Percentiles rank a stretch among this genome's conserved stretches.
Conservation (phyloP, 805 yeast species). For the Danielia oregonensis region DNA sequence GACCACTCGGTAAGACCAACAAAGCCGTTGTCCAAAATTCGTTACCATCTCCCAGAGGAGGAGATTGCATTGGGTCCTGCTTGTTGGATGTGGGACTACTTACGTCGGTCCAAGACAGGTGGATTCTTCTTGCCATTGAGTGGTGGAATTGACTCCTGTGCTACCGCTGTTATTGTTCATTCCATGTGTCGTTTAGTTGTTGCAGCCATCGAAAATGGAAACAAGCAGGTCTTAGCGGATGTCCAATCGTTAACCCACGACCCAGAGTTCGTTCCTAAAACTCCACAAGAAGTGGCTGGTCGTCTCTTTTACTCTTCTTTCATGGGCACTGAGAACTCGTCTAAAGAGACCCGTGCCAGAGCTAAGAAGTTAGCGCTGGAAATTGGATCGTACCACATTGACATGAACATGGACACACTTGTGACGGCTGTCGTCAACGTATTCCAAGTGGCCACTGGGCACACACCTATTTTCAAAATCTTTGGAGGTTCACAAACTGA, state of each 20-base stretch:
- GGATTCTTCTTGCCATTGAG: slow-evolving; percentile 92
- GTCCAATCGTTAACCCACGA: slow-evolving; percentile 63
- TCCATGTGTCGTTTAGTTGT: slow-evolving; percentile 90
- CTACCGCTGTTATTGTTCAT: slow-evolving; percentile 90
- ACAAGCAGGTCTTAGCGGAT: slow-evolving; percentile 73
- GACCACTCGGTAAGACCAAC: slow-evolving; percentile 64
- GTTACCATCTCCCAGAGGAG: slow-evolving; percentile 83
- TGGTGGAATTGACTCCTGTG: slow-evolving; percentile 98
- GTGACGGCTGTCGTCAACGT: slow-evolving; percentile 71
- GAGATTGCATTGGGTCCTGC: slow-evolving; percentile 99
- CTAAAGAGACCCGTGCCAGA: slow-evolving; percentile 77
- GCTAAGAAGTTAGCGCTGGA: slow-evolving; percentile 70
- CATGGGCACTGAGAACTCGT: slow-evolving; percentile 96
- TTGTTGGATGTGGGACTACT: slow-evolving; percentile 98
- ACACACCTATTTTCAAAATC: slow-evolving; percentile 80
- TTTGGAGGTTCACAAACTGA: slow-evolving; percentile 93
- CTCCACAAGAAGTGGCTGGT: slow-evolving; percentile 72
- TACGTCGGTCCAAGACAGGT: slow-evolving; percentile 83
- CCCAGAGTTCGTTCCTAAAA: slow-evolving; percentile 60
- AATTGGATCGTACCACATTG: slow-evolving; percentile 87
- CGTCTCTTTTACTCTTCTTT: slow-evolving; percentile 83
- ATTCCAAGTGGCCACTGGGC: slow-evolving; percentile 88
- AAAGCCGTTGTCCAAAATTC: slow-evolving; percentile 37
- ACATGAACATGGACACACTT: slow-evolving; percentile 84
- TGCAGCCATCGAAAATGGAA: slow-evolving; percentile 62